Base-by-base conservation (phyloP, 768 basidiomycete species). In the Pleurotus pulmonarius region DNA sequence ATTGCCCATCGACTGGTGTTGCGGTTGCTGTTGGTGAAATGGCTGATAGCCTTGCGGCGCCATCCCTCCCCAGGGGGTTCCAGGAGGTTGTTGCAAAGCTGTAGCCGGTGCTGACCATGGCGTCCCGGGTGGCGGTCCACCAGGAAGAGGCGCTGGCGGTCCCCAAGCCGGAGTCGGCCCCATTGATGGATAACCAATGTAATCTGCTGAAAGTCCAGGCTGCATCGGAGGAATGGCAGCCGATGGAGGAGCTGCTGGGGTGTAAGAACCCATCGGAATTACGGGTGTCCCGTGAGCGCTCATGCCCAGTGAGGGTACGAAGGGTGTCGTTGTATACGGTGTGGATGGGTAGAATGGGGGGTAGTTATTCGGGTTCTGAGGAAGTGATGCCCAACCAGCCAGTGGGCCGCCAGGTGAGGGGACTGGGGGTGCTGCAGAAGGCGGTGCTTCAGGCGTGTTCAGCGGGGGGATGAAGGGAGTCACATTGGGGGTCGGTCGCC, bases 391-490 rank as follows among this genome's bases (percentile, higher is more conserved):
- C 76, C 76, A 78, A 22, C 63, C 47, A 1, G 70, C 71, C 41
- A 61, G 61, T 45, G 48, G 53, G 13, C 65, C 69, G 49, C 61
- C 61, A 22, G 72, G 15, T 67, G 70, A 11, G 57, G 70, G 60
- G 46, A 56, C 58, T 56, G 64, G 56, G 61, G 75, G 52, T 60
- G 75, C 43, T 71, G 68, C 4, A 67, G 63, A 60, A 9, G 71
- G 60, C 7, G 71, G 67, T 13, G 63, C 55, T 37, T 68, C 62
- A 9, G 79, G 77, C 40, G 75, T 67, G 60, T 69, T 61, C 60
- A 80, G 58, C 57, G 78, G 69, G 57, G 79, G 69, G 39, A 75
- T 74, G 52, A 74, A 74, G 20, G 73, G 72, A 22, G 72, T 73
- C 9, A 59, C 56, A 16, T 49, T 56, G 24, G 65, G 59, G 46